Conservation (phyloP, 805 yeast genomes). For the Tetrapisispora phaffii region DNA sequence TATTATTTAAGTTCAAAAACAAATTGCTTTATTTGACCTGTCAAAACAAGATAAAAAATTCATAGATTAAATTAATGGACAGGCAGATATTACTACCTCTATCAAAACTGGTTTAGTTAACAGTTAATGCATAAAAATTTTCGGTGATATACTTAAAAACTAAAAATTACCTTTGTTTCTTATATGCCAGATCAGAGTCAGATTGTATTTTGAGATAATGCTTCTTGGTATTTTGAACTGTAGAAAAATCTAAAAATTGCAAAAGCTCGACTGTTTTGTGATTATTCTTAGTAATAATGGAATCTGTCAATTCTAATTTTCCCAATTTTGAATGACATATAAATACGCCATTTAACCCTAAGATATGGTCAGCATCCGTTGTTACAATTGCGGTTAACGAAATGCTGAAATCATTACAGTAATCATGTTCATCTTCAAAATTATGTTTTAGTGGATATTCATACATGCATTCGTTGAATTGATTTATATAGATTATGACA, state of each 20-base stretch:
- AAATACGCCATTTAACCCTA: constrained; percentile 16
- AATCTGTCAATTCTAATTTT: constrained; percentile 12
- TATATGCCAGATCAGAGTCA: not conserved
- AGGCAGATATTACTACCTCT: too few species aligned
- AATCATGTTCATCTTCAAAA: not conserved
- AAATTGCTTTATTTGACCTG: too few species aligned
- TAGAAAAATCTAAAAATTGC: constrained; percentile 8
- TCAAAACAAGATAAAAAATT: too few species aligned
- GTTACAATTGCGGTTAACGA: constrained; percentile 13
- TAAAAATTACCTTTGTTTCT: not conserved
- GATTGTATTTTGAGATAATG: not conserved
- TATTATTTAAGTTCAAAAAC: too few species aligned
- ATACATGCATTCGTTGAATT: constrained; percentile 3
- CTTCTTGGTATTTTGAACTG: not conserved
- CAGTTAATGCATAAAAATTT: not conserved
- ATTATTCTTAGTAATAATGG: constrained; percentile 8
- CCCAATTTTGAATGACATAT: constrained; percentile 14
- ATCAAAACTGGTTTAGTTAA: too few species aligned
- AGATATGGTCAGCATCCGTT: constrained; percentile 15
- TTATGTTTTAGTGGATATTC: not conserved
- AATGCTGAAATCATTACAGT: constrained; percentile 4
- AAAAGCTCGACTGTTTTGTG: constrained; percentile 17
- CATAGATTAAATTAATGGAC: too few species aligned
- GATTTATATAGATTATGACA: constrained; percentile 10
- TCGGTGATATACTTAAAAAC: too few species aligned